These are phyloP conservation scores for Tetrahymena elliotti DNA, from an alignment of 73 alveolate genomes.

Conservation along the genomic window DNA sequence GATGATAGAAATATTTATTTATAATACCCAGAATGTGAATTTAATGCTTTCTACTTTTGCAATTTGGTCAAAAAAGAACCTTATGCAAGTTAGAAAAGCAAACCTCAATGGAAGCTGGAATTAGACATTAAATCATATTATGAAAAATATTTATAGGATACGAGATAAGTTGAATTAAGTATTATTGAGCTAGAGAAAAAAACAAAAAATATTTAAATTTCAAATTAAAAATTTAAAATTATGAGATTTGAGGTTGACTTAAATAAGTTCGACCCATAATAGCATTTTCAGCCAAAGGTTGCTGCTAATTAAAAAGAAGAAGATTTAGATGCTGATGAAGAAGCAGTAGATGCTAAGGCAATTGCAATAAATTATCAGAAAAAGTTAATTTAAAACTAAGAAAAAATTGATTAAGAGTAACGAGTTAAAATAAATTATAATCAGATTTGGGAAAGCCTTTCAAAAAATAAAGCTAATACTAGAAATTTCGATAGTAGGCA, in stretches of 20 bases:
- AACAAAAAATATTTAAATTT: constrained; percentile 18
- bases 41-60: constrained; percentile 21
- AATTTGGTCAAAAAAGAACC: constrained; percentile 5
- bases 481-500: neutral
- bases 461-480: neutral
- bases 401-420: neutral
- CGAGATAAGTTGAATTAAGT: constrained; percentile 7
- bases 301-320: neutral
- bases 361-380: neutral
- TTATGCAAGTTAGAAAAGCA: neutral
- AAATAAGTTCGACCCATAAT: neutral
- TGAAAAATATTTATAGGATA: constrained; percentile 21
- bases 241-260: neutral
- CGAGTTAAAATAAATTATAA: neutral
- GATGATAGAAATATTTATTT: constrained; percentile 2
- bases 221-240: constrained; percentile 21
- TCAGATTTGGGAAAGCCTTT: neutral
- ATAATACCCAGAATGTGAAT: constrained; percentile 25
- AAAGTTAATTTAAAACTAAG: neutral
- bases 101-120: constrained; percentile 40
- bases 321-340: neutral
- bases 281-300: neutral
- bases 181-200: constrained; percentile 17
- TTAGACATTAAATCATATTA: constrained; percentile 10
- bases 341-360: neutral